Percentiles rank a stretch among this genome's conserved stretches.
phyloP scores from a whole-genome alignment of 1,139 yeast genomes.

The Debaryomyces nepalensis region DNA sequence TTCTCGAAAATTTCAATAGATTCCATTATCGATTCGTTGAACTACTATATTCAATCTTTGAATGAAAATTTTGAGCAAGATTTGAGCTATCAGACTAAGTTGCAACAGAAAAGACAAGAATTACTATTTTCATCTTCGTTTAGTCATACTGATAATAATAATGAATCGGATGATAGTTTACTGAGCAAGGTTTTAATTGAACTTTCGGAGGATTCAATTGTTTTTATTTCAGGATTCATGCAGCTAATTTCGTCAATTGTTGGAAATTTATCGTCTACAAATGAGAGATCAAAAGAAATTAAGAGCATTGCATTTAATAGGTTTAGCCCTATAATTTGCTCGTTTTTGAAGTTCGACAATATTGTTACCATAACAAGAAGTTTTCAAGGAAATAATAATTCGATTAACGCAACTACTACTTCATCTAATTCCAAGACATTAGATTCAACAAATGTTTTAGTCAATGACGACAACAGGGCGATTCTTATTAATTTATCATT shows the following conservation, averaged over 20 bases:
- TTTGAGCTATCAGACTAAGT: conserved; percentile 34
- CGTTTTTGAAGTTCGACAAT: conserved; percentile 49
- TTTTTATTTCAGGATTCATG: conserved; percentile 74
- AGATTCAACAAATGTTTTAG: conserved; percentile 32
- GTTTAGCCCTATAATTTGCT: conserved; percentile 40
- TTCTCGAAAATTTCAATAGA: conserved; percentile 60
- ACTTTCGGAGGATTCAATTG: conserved; percentile 80
- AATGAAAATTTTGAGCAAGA: conserved; percentile 47
- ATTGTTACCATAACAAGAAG: conserved; percentile 30
- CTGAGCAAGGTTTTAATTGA: conserved; percentile 46
- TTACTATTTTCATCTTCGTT: conserved; percentile 31
- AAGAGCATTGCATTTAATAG: conserved; percentile 37
- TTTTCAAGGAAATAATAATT: conserved; percentile 1
- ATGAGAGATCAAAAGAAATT: conserved; percentile 34
- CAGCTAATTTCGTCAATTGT: conserved; percentile 44
- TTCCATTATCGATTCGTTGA: conserved; percentile 59
- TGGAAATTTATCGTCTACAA: conserved; percentile 31
- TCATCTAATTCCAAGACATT: conserved; percentile 23
- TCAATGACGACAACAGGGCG: conserved; percentile 44
- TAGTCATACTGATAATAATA: conserved; percentile 20
- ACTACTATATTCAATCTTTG: conserved; percentile 58
- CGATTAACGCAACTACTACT: neutral
- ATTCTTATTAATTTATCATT: conserved; percentile 41
- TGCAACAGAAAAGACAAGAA: conserved; percentile 44
- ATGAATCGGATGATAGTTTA: conserved; percentile 21